These are phyloP conservation scores for Candida nitratophila DNA, from an alignment of 805 yeast genomes.

Conservation along the genomic window DNA sequence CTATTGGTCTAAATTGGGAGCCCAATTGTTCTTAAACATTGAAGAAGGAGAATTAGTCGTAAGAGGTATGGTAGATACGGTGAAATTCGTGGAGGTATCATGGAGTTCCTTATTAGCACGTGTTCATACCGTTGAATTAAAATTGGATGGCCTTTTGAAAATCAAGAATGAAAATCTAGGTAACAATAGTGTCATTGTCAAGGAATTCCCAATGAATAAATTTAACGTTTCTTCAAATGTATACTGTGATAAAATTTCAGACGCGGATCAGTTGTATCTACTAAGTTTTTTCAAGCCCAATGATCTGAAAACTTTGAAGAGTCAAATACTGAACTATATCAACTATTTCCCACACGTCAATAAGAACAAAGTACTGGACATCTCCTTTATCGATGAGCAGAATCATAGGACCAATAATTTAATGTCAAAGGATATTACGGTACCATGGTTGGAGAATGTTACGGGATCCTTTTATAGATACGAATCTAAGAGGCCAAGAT, in stretches of 20 bases:
- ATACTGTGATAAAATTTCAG: constrained; percentile 23
- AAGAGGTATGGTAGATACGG: constrained; percentile 19
- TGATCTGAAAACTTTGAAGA: constrained; percentile 19
- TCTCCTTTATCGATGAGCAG: neutral
- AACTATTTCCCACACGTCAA: constrained; percentile 16
- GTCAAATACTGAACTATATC: constrained; percentile 20
- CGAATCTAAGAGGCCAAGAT: neutral
- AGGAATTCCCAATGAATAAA: constrained; percentile 14
- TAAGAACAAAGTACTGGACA: constrained; percentile 6
- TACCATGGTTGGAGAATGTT: constrained; percentile 24
- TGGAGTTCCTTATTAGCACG: constrained; percentile 15
- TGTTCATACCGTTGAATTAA: constrained; percentile 5
- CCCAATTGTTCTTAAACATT: constrained; percentile 20
- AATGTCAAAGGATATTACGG: constrained; percentile 11
- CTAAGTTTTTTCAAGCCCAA: constrained; percentile 20
- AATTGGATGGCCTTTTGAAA: constrained; percentile 10
- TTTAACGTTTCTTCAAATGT: constrained; percentile 24
- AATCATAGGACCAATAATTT: neutral
- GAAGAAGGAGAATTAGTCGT: constrained; percentile 20
- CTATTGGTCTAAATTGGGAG: constrained; percentile 30
- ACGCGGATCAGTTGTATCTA: constrained; percentile 17
- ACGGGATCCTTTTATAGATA: constrained; percentile 14
- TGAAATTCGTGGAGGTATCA: constrained; percentile 26
- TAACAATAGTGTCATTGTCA: constrained; percentile 2
- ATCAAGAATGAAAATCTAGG: constrained; percentile 12